Base-by-base conservation (phyloP, 2,329 filamentous ascomycete species). In the Bipolaris sorokiniana region DNA sequence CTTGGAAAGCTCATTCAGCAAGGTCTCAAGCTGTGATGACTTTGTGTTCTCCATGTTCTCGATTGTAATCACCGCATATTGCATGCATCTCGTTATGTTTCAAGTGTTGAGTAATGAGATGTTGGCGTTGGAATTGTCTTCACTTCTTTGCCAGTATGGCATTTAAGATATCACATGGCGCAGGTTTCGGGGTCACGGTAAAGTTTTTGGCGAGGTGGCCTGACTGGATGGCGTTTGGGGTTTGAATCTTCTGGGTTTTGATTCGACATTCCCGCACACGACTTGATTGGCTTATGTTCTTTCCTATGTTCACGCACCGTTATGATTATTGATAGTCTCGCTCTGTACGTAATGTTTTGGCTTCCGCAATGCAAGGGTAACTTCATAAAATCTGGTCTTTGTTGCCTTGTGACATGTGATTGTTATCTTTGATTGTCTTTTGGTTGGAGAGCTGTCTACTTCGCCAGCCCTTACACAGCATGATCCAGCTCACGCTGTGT, bases 1-100 rank as follows among this genome's bases (percentile, higher is more conserved):
- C 65, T 78, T 45, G 76, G 76, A 62, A 76, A 78, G 61, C 72
- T 82, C 56, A 79, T 82, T 56, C 69, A 77, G 58, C 75, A 79
- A 59, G 80, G 78, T 16, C 65, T 77, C 23, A 74, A 73, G 61
- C 64, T 76, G 56, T 75, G 64, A 65, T 50, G 34, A 28, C 38
- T 36, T 51, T 6, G 2, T 48, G 16, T 22, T 15, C 23, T 48
- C 31, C 26, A 34, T 38, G 48, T 69, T 38, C 7, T 26, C 18
- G 59, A 64, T 64, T 51, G 42, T 46, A 46, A 60, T 49, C 22
- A 49, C 34, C 34, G n/a, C 59, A 62, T 48, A 54, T 59, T 65
- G 65, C 71, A 72, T 73, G 53, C 67, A 70, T 70, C 63, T 74
- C 66, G 70, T 64, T 38, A 13, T 34, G 62, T 73, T 73, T 73